These are phyloP conservation scores for Gracilaria vermiculophylla DNA, from an alignment of 23 red algal species.

Conservation along the genomic window DNA sequence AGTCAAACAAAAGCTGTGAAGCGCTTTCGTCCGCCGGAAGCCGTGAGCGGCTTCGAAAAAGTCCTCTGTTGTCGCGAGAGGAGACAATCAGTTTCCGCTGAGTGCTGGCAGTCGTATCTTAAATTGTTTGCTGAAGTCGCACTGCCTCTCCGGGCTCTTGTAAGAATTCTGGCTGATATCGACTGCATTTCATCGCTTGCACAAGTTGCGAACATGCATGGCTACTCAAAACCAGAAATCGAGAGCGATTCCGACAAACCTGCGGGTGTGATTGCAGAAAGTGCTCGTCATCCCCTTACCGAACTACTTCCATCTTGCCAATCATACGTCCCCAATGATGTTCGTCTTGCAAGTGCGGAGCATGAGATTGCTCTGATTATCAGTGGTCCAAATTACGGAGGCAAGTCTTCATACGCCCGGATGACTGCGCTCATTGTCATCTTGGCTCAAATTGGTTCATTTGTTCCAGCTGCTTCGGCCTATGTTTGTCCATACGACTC, in stretches of 20 bases:
- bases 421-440: slow-evolving; percentile 83
- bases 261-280: slow-evolving; percentile 32
- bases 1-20: slow-evolving; percentile 79
- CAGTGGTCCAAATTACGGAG: slow-evolving; percentile 90
- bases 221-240: slow-evolving; percentile 54
- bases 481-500: slow-evolving; percentile 73
- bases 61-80: slow-evolving; percentile 50
- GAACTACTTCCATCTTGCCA: slow-evolving; percentile 42
- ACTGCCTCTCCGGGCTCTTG: slow-evolving; percentile 28
- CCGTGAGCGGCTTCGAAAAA: slow-evolving; percentile 26
- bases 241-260: neutral
- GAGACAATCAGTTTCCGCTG: neutral
- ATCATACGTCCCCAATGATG: slow-evolving; percentile 73
- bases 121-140: slow-evolving; percentile 44
- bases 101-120: slow-evolving; percentile 49
- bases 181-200: slow-evolving; percentile 68
- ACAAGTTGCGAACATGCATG: slow-evolving; percentile 38
- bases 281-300: slow-evolving; percentile 61
- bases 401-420: slow-evolving; percentile 90
- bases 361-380: slow-evolving; percentile 53
- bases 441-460: slow-evolving; percentile 94
- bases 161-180: slow-evolving; percentile 43
- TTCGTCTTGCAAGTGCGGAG: slow-evolving; percentile 45
- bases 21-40: slow-evolving; percentile 63
- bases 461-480: slow-evolving; percentile 77